Evolutionary conservation across 2,329 filamentous ascomycete species (phyloP).

Genomic region (Fusarium decemcellulare): DNA sequence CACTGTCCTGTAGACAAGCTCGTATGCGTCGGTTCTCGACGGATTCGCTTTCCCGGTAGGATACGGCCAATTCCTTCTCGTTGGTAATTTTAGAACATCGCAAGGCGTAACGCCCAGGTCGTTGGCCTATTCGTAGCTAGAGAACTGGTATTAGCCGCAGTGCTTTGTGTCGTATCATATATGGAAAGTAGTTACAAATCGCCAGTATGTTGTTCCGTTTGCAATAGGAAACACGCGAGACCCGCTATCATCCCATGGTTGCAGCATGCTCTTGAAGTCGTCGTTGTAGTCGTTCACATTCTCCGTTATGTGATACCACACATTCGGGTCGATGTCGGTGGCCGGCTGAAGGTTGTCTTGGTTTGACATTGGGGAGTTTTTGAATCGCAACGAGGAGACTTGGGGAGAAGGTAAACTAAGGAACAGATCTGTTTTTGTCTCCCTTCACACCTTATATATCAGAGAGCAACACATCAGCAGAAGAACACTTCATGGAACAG

Average conservation of each 20-base stretch:
- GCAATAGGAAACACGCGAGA: constrained; percentile 35
- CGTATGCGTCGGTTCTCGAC: constrained; percentile 44
- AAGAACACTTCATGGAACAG: too few relatives aligned
- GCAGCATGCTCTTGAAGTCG: constrained; percentile 37
- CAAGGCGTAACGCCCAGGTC: constrained; percentile 49
- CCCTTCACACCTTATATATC: too few relatives aligned
- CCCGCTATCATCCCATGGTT: constrained; percentile 22
- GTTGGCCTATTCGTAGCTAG: constrained; percentile 46
- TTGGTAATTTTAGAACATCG: constrained; percentile 46
- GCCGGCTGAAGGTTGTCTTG: constrained; percentile 8
- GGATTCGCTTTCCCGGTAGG: constrained; percentile 42
- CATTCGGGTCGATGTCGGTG: constrained; percentile 49
- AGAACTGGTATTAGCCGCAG: neutral
- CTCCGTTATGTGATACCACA: constrained; percentile 52
- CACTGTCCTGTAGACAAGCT: constrained; percentile 46
- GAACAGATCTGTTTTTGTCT: too few relatives aligned
- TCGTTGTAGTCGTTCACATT: constrained; percentile 48
- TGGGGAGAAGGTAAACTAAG: too few relatives aligned
- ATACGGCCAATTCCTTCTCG: constrained; percentile 49
- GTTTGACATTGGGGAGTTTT: neutral
- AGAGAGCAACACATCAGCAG: too few relatives aligned
- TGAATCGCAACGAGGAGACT: too few relatives aligned
- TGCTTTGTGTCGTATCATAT: neutral
- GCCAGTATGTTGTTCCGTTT: neutral
- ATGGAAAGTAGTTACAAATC: neutral